These are phyloP conservation scores for Tetrahymena thermophila DNA, from an alignment of 73 alveolate genomes.

Conservation along the genomic window DNA sequence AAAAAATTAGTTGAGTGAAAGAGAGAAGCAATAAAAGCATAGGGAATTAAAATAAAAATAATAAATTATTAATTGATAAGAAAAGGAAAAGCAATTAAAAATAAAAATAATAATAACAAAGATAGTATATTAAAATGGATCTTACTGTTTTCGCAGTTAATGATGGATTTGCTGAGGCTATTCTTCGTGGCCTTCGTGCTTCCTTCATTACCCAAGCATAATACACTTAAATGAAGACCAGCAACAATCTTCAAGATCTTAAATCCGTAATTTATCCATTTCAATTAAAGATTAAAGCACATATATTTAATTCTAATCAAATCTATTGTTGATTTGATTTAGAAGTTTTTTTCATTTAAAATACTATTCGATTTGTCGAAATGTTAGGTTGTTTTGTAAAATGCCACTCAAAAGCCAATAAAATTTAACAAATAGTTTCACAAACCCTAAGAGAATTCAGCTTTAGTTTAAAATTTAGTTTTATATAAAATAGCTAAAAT, in stretches of 20 bases:
- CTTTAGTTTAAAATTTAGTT: neutral
- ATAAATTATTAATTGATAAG: neutral
- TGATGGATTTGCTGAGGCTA: slow-evolving; percentile 98
- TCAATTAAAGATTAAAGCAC: neutral
- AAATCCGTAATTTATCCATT: slow-evolving; percentile 7
- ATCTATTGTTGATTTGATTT: neutral
- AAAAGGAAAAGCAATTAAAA: neutral
- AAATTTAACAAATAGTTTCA: neutral
- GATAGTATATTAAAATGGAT: slow-evolving; percentile 53
- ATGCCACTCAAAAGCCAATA: neutral
- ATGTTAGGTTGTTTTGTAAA: neutral
- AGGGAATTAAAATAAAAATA: neutral
- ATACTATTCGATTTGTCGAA: neutral
- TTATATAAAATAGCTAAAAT: neutral
- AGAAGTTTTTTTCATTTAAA: neutral
- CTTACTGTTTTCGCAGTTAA: slow-evolving; percentile 83
- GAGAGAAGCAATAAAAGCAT: neutral
- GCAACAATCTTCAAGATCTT: slow-evolving; percentile 52
- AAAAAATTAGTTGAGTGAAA: neutral
- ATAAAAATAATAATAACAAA: neutral
- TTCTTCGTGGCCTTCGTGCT: slow-evolving; percentile 89
- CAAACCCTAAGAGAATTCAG: neutral
- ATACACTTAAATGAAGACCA: slow-evolving; percentile 79
- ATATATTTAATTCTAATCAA: too few species aligned
- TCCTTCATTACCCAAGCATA: slow-evolving; percentile 89